Conservation (phyloP, 2,329 filamentous ascomycete species). For the Biscogniauxia sp. region DNA sequence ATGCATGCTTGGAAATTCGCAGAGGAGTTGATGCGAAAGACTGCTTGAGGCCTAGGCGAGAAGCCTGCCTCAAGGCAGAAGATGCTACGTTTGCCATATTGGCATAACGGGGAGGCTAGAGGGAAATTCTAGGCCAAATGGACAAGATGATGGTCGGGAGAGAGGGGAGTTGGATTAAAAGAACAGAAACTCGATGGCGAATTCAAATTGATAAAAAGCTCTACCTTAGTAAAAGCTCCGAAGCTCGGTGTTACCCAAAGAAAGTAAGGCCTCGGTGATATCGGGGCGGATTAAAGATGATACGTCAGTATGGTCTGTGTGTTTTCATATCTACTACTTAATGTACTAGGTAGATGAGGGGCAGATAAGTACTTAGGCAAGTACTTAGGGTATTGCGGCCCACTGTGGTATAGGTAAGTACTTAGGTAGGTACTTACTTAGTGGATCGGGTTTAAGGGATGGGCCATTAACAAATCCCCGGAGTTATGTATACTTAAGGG, state of each 20-base stretch:
- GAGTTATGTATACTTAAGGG: too few relatives aligned
- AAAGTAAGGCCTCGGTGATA: slow-evolving; percentile 18
- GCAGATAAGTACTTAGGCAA: too few relatives aligned
- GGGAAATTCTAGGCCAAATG: neutral
- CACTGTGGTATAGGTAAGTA: neutral
- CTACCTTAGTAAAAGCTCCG: slow-evolving; percentile 15
- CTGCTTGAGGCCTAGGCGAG: slow-evolving; percentile 51
- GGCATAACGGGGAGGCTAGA: slow-evolving; percentile 12
- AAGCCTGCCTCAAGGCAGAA: slow-evolving; percentile 71
- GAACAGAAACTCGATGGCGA: slow-evolving; percentile 11
- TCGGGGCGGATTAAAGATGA: slow-evolving; percentile 17
- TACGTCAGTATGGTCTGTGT: neutral
- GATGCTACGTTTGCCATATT: slow-evolving; percentile 66
- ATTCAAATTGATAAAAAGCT: slow-evolving; percentile 11
- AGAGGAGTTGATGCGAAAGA: slow-evolving; percentile 36
- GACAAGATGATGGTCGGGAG: neutral
- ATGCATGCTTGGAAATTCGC: slow-evolving; percentile 32
- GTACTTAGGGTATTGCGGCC: too few relatives aligned
- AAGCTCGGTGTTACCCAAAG: slow-evolving; percentile 13
- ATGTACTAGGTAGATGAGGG: too few relatives aligned
- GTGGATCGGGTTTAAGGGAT: neutral
- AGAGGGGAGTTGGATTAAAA: slow-evolving; percentile 20
- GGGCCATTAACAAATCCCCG: neutral
- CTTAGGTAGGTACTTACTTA: too few relatives aligned
- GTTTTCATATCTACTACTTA: too few relatives aligned